phyloP scores from a whole-genome alignment of 805 yeast genomes.

The Phaffomyces thermotolerans region DNA sequence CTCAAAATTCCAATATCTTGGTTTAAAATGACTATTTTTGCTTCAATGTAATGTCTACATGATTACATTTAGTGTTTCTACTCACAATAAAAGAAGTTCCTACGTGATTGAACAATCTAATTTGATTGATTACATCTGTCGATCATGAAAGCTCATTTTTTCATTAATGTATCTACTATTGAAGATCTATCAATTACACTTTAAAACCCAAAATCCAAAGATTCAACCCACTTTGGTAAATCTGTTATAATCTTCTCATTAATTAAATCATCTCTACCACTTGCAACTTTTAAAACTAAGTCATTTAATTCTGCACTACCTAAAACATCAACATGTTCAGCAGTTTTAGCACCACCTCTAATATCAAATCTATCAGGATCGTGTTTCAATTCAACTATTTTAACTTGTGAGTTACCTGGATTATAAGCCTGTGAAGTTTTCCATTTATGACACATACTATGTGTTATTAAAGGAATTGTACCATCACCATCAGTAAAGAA shows the following conservation, averaged over 20 bases:
- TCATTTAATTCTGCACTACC: constrained; percentile 93
- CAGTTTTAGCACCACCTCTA: constrained; percentile 95
- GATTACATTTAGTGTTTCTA: too few relatives aligned
- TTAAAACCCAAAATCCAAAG: constrained; percentile 8
- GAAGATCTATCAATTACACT: too few relatives aligned
- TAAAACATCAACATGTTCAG: constrained; percentile 94
- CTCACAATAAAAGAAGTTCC: too few relatives aligned
- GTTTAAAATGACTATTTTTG: too few relatives aligned
- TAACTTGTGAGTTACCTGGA: constrained; percentile 70
- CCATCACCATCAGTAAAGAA: constrained; percentile 92
- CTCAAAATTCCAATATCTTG: too few relatives aligned
- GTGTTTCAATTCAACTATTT: constrained; percentile 82
- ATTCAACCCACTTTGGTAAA: constrained; percentile 50
- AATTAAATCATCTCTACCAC: constrained; percentile 70
- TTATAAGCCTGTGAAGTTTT: constrained; percentile 62
- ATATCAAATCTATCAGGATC: constrained; percentile 93
- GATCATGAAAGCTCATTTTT: too few relatives aligned
- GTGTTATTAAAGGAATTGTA: constrained; percentile 82
- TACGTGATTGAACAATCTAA: too few relatives aligned
- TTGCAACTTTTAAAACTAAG: constrained; percentile 69
- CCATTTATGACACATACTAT: constrained; percentile 90
- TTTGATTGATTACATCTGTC: too few relatives aligned
- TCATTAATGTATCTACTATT: too few relatives aligned
- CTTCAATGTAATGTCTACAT: too few relatives aligned
- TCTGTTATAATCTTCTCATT: constrained; percentile 51